Conservation (phyloP, 148 eudicot genomes). For the Arbutus unedo region DNA sequence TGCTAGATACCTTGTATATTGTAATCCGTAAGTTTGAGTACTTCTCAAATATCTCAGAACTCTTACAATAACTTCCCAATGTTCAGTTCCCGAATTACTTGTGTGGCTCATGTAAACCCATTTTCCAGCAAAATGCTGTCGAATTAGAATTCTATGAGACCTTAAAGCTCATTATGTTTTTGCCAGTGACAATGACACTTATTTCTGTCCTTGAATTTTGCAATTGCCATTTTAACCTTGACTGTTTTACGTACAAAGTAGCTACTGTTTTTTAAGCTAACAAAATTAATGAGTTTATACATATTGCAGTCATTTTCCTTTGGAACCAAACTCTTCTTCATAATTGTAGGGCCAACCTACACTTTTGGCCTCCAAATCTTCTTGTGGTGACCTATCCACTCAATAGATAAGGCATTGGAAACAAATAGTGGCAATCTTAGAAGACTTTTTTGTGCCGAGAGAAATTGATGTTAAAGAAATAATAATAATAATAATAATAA, state of each 20-base stretch:
- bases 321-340: neutral
- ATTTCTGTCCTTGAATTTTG: neutral
- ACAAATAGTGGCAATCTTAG: too few relatives aligned
- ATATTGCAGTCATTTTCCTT: neutral
- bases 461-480: neutral
- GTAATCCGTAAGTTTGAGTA: too few relatives aligned
- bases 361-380: neutral
- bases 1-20: too few relatives aligned
- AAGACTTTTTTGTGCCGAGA: neutral
- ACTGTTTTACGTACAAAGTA: neutral
- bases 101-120: too few relatives aligned
- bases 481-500: too few relatives aligned
- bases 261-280: neutral
- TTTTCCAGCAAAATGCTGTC: neutral
- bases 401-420: neutral
- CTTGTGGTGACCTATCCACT: neutral
- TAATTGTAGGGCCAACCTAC: neutral
- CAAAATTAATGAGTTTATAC: neutral
- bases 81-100: too few relatives aligned
- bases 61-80: too few relatives aligned
- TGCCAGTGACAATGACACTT: neutral
- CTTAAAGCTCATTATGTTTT: neutral
- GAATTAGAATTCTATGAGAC: neutral
- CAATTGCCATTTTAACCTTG: constrained; percentile 1
- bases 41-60: too few relatives aligned